These are phyloP conservation scores for Fomes fomentarius DNA, from an alignment of 1,284 basidiomycete species.

Conservation along the genomic window DNA sequence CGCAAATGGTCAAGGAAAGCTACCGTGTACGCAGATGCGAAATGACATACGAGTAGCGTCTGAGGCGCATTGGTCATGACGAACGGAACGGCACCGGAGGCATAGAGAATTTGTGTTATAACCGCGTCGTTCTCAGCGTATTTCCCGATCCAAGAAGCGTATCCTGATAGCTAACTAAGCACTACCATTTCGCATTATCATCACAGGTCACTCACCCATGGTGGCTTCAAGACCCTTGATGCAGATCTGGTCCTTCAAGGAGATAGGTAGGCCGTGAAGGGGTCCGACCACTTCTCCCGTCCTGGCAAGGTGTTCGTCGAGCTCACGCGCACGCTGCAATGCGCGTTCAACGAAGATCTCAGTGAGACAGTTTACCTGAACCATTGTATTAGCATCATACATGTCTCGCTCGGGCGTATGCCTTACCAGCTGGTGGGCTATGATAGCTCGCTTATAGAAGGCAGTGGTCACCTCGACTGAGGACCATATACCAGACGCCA, in stretches of 20 bases:
- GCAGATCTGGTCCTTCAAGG: constrained; percentile 61
- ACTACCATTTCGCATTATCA: no score
- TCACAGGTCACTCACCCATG: constrained; percentile 43
- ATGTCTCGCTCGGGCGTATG: no score
- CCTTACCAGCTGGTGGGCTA: constrained; percentile 64
- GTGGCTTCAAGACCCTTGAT: constrained; percentile 62
- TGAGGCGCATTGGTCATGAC: constrained; percentile 80
- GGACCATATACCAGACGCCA: constrained; percentile 44
- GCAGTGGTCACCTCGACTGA: constrained; percentile 53
- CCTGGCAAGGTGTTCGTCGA: constrained; percentile 45
- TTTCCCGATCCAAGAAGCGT: constrained; percentile 32
- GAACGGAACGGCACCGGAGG: constrained; percentile 55
- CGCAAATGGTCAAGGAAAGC: no score
- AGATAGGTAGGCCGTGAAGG: constrained; percentile 57
- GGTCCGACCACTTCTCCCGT: constrained; percentile 49
- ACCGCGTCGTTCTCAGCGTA: constrained; percentile 24
- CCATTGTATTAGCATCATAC: background rate
- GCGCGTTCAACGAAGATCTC: constrained; percentile 54
- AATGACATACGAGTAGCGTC: constrained; percentile 64
- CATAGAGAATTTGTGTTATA: constrained; percentile 23
- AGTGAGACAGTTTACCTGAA: constrained; percentile 52
- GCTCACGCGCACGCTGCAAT: constrained; percentile 44
- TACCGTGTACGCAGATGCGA: no score
- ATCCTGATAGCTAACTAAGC: constrained; percentile 28
- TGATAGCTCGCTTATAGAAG: constrained; percentile 60